Evolutionary conservation across 257 asterid species (phyloP).

Genomic region (Fraxinus cuspidata): DNA sequence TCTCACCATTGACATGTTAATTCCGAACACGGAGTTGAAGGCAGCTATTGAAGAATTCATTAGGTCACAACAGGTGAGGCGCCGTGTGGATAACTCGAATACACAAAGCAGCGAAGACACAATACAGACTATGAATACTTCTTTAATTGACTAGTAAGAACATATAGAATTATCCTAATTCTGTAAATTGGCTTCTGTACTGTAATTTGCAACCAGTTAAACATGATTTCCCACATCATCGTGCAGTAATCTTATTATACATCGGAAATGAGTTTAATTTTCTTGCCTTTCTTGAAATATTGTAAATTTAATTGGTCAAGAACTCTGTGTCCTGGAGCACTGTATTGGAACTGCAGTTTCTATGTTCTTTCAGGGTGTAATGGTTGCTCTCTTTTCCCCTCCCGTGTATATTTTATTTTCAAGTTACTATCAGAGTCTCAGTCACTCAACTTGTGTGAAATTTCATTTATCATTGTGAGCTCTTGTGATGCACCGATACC

Average conservation of each 20-base stretch:
- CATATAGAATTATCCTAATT: slow-evolving; percentile 2
- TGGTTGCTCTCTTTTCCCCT: not conserved
- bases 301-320: not conserved
- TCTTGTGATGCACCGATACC: too few relatives aligned
- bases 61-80: slow-evolving; percentile 50
- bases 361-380: not conserved
- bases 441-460: not conserved
- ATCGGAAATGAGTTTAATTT: not conserved
- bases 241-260: not conserved
- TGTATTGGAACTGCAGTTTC: not conserved
- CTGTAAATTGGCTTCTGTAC: slow-evolving; percentile 42
- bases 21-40: slow-evolving; percentile 79
- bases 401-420: not conserved
- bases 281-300: not conserved
- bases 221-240: not conserved
- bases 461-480: not conserved
- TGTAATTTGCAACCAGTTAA: slow-evolving; percentile 20
- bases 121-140: slow-evolving; percentile 67
- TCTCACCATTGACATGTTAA: slow-evolving; percentile 86
- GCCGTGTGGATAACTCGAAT: slow-evolving; percentile 46
- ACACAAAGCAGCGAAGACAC: slow-evolving; percentile 52
- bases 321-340: not conserved
- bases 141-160: slow-evolving; percentile 60
- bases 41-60: slow-evolving; percentile 74
- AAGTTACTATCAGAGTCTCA: not conserved